Conservation (phyloP, 495 filamentous ascomycete species). For the Aspergillus wentii region DNA sequence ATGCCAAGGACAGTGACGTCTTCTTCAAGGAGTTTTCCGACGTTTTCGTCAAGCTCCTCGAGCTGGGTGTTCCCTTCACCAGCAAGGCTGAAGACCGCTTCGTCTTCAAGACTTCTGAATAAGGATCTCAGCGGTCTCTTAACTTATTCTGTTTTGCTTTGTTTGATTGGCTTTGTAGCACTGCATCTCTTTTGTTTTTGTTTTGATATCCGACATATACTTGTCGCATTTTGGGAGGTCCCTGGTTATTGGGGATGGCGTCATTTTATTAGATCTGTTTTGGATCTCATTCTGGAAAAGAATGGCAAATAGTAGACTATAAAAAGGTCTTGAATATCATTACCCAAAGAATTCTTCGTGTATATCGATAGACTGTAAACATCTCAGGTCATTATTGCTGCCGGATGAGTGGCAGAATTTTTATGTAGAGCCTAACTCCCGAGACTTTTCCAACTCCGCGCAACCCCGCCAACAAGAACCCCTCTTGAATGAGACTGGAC, state of each 20-base stretch:
- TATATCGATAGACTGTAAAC: no score
- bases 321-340: no score
- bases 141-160: constrained; percentile 7
- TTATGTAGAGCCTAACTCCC: no score
- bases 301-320: no score
- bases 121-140: constrained; percentile 6
- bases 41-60: constrained; percentile 77
- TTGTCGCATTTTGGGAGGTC: constrained; percentile 11
- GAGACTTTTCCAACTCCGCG: no score
- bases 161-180: constrained; percentile 3
- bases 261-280: no score
- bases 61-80: constrained; percentile 89
- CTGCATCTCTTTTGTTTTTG: constrained; percentile 8
- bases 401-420: no score
- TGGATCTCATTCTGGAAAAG: no score
- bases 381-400: no score
- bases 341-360: no score
- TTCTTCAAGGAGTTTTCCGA: constrained; percentile 94
- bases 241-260: constrained; percentile 3
- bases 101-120: constrained; percentile 68
- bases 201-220: constrained; percentile 32
- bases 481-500: no score
- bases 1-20: constrained; percentile 82
- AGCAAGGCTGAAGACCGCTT: constrained; percentile 60
- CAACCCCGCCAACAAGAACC: no score